A percentile compares a stretch with the other conserved stretches of the same genome.
Evolutionary conservation across 768 basidiomycete species (phyloP).

Genomic region (Tylopilus felleus): DNA sequence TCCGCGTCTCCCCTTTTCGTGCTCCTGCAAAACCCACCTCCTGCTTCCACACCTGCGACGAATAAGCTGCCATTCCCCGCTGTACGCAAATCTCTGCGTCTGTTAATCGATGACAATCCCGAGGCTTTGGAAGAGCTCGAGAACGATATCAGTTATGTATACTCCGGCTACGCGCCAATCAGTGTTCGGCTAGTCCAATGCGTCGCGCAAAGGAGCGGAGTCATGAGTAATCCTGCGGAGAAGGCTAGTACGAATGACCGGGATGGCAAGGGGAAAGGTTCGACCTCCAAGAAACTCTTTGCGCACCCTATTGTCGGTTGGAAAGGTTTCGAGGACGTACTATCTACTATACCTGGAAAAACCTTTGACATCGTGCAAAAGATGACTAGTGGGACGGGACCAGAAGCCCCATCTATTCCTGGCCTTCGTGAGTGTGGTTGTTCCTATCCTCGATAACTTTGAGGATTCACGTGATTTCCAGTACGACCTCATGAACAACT

Average conservation of each 20-base stretch:
- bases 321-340: constrained; percentile 94
- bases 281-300: constrained; percentile 52
- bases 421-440: constrained; percentile 34
- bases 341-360: constrained; percentile 78
- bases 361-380: constrained; percentile 75
- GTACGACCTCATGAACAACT: constrained; percentile 54
- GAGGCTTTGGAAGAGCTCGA: constrained; percentile 79
- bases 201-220: constrained; percentile 85
- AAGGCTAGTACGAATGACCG: constrained; percentile 42
- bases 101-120: constrained; percentile 86
- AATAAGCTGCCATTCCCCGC: constrained; percentile 68
- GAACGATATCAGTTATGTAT: constrained; percentile 93
- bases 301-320: constrained; percentile 94
- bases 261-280: constrained; percentile 38
- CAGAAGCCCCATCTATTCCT: constrained; percentile 27
- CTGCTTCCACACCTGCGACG: constrained; percentile 43
- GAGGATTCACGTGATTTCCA: constrained; percentile 19
- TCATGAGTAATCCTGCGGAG: constrained; percentile 74
- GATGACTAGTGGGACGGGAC: constrained; percentile 27
- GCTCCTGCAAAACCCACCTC: constrained; percentile 65
- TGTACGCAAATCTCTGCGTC: constrained; percentile 79
- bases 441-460: neutral
- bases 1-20: constrained; percentile 64
- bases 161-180: constrained; percentile 95
- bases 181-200: constrained; percentile 91